Conservation (phyloP, 2,329 filamentous ascomycete species). For the Colletotrichum australisinense region DNA sequence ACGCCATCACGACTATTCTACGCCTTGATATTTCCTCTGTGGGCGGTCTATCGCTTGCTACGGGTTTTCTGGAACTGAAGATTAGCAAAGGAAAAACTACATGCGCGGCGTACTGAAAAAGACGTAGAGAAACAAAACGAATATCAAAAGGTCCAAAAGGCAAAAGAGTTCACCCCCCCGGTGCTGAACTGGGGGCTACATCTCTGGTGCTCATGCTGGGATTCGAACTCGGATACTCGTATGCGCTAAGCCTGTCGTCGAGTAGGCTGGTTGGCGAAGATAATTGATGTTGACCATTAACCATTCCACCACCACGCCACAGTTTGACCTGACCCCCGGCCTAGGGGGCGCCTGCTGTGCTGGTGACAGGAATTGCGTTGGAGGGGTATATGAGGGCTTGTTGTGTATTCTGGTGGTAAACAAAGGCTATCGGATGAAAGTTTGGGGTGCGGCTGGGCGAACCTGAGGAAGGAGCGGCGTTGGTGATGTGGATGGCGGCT, state of each 20-base stretch:
- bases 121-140: background rate
- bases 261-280: background rate
- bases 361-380: background rate
- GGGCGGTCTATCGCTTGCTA: no score
- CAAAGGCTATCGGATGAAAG: background rate
- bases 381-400: background rate
- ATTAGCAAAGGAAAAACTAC: no score
- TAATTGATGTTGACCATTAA: background rate
- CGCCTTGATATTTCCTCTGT: no score
- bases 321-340: slow-evolving; percentile 8
- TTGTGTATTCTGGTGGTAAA: background rate
- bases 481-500: background rate
- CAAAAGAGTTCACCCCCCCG: background rate
- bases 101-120: no score
- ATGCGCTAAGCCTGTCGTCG: background rate
- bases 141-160: background rate
- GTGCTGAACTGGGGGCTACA: background rate
- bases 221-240: background rate
- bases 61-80: rapidly evolving
- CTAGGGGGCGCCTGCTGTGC: background rate
- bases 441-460: background rate
- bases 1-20: no score
- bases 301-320: background rate
- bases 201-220: background rate
- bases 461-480: background rate